Conservation (phyloP, 192 early-diverging fungal species). For the Mortierella antarctica region DNA sequence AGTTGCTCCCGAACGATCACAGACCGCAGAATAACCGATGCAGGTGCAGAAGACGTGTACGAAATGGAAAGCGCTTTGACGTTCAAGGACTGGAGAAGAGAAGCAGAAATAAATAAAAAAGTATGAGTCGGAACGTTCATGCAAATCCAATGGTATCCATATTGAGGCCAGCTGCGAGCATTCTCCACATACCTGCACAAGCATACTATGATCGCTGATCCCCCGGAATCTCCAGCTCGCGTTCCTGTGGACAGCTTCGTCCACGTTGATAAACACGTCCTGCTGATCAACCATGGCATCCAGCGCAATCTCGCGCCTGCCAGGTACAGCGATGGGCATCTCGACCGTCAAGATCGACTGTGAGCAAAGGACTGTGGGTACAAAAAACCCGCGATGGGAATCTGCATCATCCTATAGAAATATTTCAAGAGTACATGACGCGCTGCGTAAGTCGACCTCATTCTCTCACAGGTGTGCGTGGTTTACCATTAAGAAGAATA, state of each 20-base stretch:
- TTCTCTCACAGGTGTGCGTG: too few relatives aligned
- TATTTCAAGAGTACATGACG: not conserved
- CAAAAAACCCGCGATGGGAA: constrained; percentile 18
- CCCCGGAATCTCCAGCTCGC: constrained; percentile 26
- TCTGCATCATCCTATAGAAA: constrained; percentile 25
- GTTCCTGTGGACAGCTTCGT: constrained; percentile 19
- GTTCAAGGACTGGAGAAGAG: constrained; percentile 25
- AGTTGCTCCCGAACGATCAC: constrained; percentile 34
- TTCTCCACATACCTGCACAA: constrained; percentile 22
- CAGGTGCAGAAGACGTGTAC: constrained; percentile 20
- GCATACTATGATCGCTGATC: constrained; percentile 16
- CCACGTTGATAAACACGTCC: constrained; percentile 25
- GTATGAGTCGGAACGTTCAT: not conserved
- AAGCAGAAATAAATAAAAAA: not conserved
- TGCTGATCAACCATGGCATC: constrained; percentile 35
- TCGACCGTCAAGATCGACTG: constrained; percentile 36
- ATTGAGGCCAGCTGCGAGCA: not conserved
- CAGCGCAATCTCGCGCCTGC: constrained; percentile 10
- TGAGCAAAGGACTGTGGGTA: constrained; percentile 31
- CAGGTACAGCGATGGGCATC: constrained; percentile 15
- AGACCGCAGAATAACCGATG: constrained; percentile 11
- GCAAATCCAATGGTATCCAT: too few relatives aligned
- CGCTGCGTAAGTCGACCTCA: not conserved
- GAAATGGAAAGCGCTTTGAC: constrained; percentile 35
- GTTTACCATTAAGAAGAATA: not conserved